These are phyloP conservation scores for Excoecaria agallocha DNA, from an alignment of 345 rosid species.

Conservation along the genomic window DNA sequence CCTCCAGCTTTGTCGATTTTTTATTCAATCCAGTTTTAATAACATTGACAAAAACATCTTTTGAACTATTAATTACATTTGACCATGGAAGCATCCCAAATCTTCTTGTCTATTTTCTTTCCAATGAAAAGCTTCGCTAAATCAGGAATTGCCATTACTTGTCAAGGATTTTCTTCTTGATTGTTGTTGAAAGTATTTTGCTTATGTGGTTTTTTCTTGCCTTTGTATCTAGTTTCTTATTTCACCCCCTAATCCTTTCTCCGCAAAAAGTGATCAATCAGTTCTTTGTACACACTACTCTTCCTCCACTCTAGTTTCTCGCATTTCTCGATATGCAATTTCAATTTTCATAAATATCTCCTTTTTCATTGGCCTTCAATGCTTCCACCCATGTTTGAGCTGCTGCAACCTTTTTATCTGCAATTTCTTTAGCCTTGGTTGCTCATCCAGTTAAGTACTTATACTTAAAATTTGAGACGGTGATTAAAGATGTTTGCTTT, in stretches of 20 bases:
- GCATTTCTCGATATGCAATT: constrained; percentile 41
- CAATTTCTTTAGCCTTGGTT: constrained; percentile 60
- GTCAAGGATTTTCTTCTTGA: constrained; percentile 34
- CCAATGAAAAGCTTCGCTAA: constrained; percentile 52
- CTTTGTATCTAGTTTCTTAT: constrained; percentile 35
- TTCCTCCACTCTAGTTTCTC: constrained; percentile 50
- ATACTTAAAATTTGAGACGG: constrained; percentile 71
- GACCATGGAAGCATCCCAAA: constrained; percentile 1
- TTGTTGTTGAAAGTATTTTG: constrained; percentile 22
- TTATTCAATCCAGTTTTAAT: no score
- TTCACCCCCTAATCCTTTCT: constrained; percentile 51
- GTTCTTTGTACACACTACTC: constrained; percentile 42
- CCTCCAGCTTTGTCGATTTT: no score
- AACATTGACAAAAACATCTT: no score
- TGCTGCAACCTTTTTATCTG: constrained; percentile 86
- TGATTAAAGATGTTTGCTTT: constrained; percentile 37
- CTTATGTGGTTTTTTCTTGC: constrained; percentile 23
- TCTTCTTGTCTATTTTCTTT: constrained; percentile 28
- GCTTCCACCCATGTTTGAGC: constrained; percentile 94
- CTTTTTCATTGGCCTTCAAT: constrained; percentile 64
- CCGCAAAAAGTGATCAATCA: constrained; percentile 52
- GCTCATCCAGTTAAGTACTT: constrained; percentile 74
- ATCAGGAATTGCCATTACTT: constrained; percentile 44
- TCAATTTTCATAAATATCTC: constrained; percentile 63
- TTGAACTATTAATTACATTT: no score